Percentiles rank a stretch among this genome's conserved stretches.
These are phyloP conservation scores for Escallonia rubra DNA, from an alignment of 129 eudicot genomes.

Conservation along the genomic window DNA sequence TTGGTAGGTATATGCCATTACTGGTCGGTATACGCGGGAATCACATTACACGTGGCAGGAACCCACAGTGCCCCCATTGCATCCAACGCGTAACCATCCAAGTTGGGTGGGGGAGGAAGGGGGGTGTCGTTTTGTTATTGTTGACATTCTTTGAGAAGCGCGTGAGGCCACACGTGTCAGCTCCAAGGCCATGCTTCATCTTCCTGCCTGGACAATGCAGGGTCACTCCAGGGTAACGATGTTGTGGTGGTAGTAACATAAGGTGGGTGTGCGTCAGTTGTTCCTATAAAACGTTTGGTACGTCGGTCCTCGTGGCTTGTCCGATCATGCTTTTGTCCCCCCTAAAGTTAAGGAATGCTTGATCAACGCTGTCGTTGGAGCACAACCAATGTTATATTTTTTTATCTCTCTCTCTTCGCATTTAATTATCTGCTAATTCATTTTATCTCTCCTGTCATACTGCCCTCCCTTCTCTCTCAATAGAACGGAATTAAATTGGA, in stretches of 20 bases:
- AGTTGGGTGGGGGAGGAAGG: neutral
- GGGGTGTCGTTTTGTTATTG: neutral
- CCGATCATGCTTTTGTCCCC: no score
- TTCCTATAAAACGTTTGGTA: neutral
- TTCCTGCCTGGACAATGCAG: no score
- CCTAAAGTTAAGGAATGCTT: no score
- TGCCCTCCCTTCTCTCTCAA: no score
- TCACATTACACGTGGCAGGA: neutral
- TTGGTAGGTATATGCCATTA: no score
- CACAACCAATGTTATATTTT: no score
- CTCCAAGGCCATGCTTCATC: neutral
- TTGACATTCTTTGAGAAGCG: neutral
- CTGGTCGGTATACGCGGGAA: neutral
- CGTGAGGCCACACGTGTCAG: conserved; percentile 1
- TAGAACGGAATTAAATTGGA: no score
- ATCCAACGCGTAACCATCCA: neutral
- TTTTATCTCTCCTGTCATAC: no score
- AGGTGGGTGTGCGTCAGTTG: neutral
- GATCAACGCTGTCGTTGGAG: no score
- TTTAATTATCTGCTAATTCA: no score
- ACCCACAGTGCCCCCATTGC: neutral
- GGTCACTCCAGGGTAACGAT: neutral
- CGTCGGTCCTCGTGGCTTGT: neutral
- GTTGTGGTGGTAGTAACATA: neutral
- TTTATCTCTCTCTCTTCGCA: no score